phyloP scores from a whole-genome alignment of 345 rosid species.

The Murraya paniculata region DNA sequence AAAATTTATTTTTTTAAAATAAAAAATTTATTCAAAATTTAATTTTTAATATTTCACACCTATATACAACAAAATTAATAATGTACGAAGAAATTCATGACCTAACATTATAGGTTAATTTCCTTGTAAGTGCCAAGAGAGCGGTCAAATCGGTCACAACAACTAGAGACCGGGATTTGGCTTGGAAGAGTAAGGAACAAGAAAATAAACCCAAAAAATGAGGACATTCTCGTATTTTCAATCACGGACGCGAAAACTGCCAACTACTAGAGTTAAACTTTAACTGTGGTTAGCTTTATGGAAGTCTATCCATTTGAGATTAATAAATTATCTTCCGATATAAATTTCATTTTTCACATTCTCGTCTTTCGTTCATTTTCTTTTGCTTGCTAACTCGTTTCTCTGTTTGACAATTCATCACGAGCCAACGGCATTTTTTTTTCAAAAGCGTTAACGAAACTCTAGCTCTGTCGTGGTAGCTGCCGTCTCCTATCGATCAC shows the following conservation, averaged over 20 bases:
- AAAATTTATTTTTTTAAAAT: no score
- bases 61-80: background rate
- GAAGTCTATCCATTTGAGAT: conserved; percentile 9
- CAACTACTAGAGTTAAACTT: conserved; percentile 25
- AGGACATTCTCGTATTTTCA: conserved; percentile 18
- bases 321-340: background rate
- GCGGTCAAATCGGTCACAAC: background rate
- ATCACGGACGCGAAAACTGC: background rate
- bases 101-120: background rate
- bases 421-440: background rate
- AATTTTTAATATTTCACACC: no score
- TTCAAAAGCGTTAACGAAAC: background rate
- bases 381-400: background rate
- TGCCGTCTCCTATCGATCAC: conserved; percentile 3
- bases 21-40: no score
- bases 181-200: background rate
- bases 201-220: background rate
- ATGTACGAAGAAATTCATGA: background rate
- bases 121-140: background rate
- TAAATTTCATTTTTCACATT: background rate
- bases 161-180: background rate
- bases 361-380: background rate
- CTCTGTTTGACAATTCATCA: background rate
- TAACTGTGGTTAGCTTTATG: conserved; percentile 22
- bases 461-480: background rate